These are phyloP conservation scores for Fusarium anguioides DNA, from an alignment of 2,329 filamentous ascomycete genomes.

Conservation along the genomic window DNA sequence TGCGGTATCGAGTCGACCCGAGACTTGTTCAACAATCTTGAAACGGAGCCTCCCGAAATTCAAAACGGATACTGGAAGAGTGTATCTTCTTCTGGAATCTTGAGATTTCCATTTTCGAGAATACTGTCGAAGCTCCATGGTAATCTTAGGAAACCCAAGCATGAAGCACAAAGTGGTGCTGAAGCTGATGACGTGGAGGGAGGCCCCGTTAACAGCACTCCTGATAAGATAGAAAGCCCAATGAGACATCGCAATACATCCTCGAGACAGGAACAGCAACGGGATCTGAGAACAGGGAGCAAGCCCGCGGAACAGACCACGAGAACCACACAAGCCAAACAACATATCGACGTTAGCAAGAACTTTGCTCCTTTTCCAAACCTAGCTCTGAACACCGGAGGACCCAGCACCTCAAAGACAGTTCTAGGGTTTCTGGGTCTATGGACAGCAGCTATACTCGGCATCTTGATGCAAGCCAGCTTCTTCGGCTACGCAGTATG, in stretches of 20 bases:
- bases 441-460: not conserved
- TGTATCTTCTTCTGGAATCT: not conserved
- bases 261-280: not conserved
- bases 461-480: not conserved
- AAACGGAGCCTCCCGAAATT: not conserved
- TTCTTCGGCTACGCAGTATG: not conserved
- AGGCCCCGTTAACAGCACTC: not conserved
- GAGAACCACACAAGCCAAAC: not conserved
- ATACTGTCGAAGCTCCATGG: not conserved
- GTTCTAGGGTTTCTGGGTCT: not conserved
- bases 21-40: not conserved
- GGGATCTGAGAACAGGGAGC: not conserved
- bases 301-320: not conserved
- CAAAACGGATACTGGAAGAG: not conserved
- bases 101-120: not conserved
- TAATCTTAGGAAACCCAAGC: not conserved
- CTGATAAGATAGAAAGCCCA: not conserved
- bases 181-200: not conserved
- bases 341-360: not conserved
- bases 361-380: not conserved
- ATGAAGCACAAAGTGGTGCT: not conserved
- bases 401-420: not conserved
- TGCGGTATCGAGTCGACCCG: not conserved
- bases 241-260: not conserved
- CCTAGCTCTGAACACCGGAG: not conserved